Evolutionary conservation across 2,329 filamentous ascomycete genomes (phyloP), one percentile per base, ranked within the genome.

Genomic region (Fusarium sp.): DNA sequence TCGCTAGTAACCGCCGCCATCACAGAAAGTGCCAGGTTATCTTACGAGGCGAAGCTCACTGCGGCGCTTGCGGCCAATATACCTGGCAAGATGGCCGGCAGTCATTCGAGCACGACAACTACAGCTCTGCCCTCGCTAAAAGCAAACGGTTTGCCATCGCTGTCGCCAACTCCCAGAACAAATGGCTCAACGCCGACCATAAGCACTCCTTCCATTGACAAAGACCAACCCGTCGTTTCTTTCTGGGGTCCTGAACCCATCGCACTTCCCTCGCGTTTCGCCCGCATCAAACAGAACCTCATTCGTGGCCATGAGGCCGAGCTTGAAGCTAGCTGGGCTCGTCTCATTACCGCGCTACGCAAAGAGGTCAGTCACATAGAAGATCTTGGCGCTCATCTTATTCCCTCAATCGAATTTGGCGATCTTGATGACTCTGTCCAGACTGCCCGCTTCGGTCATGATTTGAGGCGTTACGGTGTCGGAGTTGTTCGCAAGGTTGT

Each of bases 401-500:
- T 88, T 51, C 87, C 87, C 27, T 84, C 81, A 20, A 86, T 89
- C 57, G 84, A 87, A 61, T 88, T 85, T 66, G 74, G 78, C 72
- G 84, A 87, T 65, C 83, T 88, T 25, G 79, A 82, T 64, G 77
- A 84, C 73, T 70, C 80, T 5, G 79, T 82, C 57, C 83, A 85
- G 54, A 84, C 86, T 4, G 81, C 84, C 25, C 80, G 84, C 3
- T 92, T 92, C 76, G 83, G 81, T 55, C 81, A 81, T 49, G 86
- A 87, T 73, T 82, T 90, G 54, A 84, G 84, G 72, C 88, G 89
- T 73, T 86, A 90, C 44, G 91, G 90, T 55, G 86, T 89, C 13
- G 90, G 88, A 42, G 86, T 93, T 22, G 83, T 93, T 27, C 86
- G 89, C 60, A 88, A 88, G 70, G 90, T 91, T 41, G 81, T 93